Evolutionary conservation across 1,139 yeast species (phyloP).

Genomic region (Suhomyces anneliseae): DNA sequence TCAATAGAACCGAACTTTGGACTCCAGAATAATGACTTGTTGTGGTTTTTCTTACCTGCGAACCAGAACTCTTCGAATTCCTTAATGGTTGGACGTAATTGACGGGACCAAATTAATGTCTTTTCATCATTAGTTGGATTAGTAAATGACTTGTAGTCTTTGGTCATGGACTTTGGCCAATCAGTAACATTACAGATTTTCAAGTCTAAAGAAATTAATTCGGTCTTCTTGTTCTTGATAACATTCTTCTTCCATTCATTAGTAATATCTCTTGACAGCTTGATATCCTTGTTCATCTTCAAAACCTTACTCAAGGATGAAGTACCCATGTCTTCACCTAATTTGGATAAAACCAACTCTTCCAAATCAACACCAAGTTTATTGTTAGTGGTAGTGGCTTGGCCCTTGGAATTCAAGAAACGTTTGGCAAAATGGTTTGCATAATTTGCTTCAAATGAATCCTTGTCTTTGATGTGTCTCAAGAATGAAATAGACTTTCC

Average conservation of each 20-base stretch:
- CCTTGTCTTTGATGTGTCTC: conserved; percentile 76
- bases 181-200: conserved; percentile 54
- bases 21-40: conserved; percentile 80
- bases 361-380: conserved; percentile 61
- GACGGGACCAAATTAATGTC: conserved; percentile 52
- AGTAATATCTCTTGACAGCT: conserved; percentile 61
- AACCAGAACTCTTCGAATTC: conserved; percentile 48
- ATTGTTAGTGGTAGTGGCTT: conserved; percentile 13
- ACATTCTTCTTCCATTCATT: conserved; percentile 46
- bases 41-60: conserved; percentile 61
- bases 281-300: conserved; percentile 87
- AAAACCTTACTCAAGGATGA: conserved; percentile 78
- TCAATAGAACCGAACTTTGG: conserved; percentile 83
- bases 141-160: conserved; percentile 54
- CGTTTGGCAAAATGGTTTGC: conserved; percentile 90
- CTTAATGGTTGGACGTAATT: conserved; percentile 36
- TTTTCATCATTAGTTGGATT: conserved; percentile 32
- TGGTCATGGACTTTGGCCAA: conserved; percentile 54
- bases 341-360: conserved; percentile 63
- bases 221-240: conserved; percentile 20
- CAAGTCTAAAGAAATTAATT: conserved; percentile 38
- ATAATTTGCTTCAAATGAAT: conserved; percentile 81
- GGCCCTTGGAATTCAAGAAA: conserved; percentile 53
- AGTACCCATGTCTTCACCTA: conserved; percentile 78
- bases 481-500: conserved; percentile 61